Base-by-base conservation (phyloP, 139 green algal species). In the Edaphochlamys debaryana region DNA sequence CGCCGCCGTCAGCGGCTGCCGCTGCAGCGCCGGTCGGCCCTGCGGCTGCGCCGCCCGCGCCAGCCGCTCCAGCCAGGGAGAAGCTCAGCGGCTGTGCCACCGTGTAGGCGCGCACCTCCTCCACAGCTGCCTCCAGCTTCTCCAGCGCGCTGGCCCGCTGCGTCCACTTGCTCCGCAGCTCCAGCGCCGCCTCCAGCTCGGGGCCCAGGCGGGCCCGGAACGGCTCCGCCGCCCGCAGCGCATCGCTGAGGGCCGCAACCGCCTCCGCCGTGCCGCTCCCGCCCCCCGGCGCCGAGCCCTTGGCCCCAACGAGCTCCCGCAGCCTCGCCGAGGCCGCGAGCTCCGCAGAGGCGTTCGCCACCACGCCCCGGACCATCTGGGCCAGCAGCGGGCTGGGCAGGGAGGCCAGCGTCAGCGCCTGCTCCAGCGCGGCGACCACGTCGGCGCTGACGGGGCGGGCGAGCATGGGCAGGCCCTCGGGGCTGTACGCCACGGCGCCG, bases 51-150 rank as follows among this genome's bases (percentile, higher is more conserved):
- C n/a, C n/a, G n/a, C n/a, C n/a, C n/a, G n/a, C n/a, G n/a, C n/a
- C n/a, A n/a, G n/a, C n/a, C n/a, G n/a, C n/a, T n/a, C n/a, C n/a
- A n/a, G n/a, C n/a, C n/a, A 73, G 41, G 0, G 72, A 54, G 40
- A 77, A 67, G 29, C 63, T 34, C 7, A 71, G 64, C 32, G 82
- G 79, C 0, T 62, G 62, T 34, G 25, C 27, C 17, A 54, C 27
- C 11, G 88, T 79, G 32, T 82, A 88, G 29, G 67, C 42, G 17
- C 85, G 60, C 36, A 92, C 90, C 19, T 91, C 80, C 25, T 91
- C 85, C 32, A 95, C 84, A 17, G 92, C 89, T 29, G 41, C 73
- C 45, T 94, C 89, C 79, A 94, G 85, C 37, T 79, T 62, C n/a
- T 86, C 85, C 77, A 94, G 79, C 22, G 87, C 93, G 56, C 91